Conservation (phyloP, 345 rosid genomes). For the Sapria himalayana region DNA sequence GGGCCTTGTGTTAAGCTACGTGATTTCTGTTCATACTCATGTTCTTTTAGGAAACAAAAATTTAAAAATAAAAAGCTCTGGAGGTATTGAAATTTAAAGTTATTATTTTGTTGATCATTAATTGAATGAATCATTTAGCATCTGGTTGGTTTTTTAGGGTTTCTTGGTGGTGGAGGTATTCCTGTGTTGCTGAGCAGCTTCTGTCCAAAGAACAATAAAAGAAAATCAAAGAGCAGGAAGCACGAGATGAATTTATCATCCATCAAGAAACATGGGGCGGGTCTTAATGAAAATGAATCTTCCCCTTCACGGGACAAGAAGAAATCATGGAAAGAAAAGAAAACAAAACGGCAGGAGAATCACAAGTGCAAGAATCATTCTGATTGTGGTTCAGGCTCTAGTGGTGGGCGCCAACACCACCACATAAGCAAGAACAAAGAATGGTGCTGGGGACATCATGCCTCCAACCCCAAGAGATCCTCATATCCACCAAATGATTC, state of each 20-base stretch:
- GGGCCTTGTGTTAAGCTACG: too few species aligned
- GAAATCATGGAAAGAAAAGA: constrained; percentile 22
- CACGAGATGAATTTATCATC: constrained; percentile 26
- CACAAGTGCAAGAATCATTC: constrained; percentile 18
- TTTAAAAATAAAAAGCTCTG: too few species aligned
- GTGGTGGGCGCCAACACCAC: too few species aligned
- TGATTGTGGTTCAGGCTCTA: constrained; percentile 15
- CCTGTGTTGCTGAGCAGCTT: constrained; percentile 39
- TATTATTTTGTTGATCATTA: too few species aligned
- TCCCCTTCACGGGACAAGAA: constrained; percentile 18
- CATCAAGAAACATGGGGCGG: constrained; percentile 5
- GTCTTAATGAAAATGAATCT: constrained; percentile 16
- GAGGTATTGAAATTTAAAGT: too few species aligned
- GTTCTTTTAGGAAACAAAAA: too few species aligned
- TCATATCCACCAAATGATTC: too few species aligned
- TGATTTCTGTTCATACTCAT: constrained; percentile 6
- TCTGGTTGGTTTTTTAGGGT: constrained; percentile 25
- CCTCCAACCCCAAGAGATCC: too few species aligned
- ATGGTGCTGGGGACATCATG: too few species aligned
- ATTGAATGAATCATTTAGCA: too few species aligned
- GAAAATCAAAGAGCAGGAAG: constrained; percentile 28
- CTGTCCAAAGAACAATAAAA: constrained; percentile 21
- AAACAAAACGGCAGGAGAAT: constrained; percentile 17
- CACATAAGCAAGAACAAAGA: too few species aligned
- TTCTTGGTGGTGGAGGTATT: constrained; percentile 40